Conservation (phyloP, 2,329 filamentous ascomycete genomes). For the Fusarium tuaranense region DNA sequence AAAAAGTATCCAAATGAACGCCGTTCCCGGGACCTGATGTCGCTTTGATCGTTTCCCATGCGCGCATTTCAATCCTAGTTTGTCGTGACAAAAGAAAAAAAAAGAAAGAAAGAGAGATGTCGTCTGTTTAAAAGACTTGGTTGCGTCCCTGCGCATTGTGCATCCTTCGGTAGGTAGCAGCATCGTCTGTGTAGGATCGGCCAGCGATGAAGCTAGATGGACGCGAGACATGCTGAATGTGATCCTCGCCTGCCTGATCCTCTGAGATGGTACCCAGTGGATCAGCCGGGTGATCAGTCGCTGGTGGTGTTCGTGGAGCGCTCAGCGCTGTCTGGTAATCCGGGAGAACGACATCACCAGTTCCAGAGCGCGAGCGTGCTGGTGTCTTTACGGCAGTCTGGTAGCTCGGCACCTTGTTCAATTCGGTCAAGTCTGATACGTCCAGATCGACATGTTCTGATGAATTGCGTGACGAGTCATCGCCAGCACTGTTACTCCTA, state of each 20-base stretch:
- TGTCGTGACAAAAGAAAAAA: constrained; percentile 14
- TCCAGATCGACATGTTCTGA: constrained; percentile 68
- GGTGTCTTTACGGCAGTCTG: constrained; percentile 77
- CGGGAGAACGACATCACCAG: constrained; percentile 66
- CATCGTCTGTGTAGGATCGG: constrained; percentile 42
- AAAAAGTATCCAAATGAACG: constrained; percentile 28
- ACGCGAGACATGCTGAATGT: constrained; percentile 39
- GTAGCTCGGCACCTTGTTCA: constrained; percentile 83
- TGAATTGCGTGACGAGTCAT: constrained; percentile 64
- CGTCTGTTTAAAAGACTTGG: constrained; percentile 29
- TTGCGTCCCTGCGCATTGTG: constrained; percentile 34
- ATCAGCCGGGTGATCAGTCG: constrained; percentile 46
- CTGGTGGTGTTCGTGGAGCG: constrained; percentile 62
- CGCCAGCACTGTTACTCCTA: constrained; percentile 65
- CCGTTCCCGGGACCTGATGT: constrained; percentile 21
- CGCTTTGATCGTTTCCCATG: constrained; percentile 25
- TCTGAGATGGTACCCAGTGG: constrained; percentile 50
- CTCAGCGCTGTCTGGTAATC: constrained; percentile 74
- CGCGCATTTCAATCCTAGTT: constrained; percentile 11
- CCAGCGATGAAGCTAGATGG: constrained; percentile 40
- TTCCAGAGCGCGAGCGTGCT: constrained; percentile 63
- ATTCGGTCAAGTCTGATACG: constrained; percentile 70
- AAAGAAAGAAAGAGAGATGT: not conserved
- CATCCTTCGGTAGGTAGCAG: constrained; percentile 36
- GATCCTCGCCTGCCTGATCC: constrained; percentile 43